Evolutionary conservation across 805 yeast genomes (phyloP), one percentile per base, ranked within the genome.

Genomic region (Komagataella phaffii): DNA sequence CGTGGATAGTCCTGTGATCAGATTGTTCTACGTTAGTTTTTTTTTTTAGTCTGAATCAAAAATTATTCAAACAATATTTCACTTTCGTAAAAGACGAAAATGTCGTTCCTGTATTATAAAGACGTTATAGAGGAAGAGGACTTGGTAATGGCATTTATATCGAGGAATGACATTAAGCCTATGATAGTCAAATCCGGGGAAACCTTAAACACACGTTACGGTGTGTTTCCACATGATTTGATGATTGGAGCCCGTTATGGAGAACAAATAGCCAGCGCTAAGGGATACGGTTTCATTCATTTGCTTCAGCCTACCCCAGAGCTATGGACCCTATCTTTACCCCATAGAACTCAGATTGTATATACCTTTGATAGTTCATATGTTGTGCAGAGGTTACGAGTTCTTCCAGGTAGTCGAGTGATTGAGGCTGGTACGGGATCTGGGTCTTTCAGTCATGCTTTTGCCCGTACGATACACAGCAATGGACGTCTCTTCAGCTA

Each of bases 351-450:
- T 0, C 99, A 93, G 69, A 93, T 93, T 57, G 98, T 93, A 1
- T 93, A 93, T 64, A 86, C 97, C 0, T 96, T 96, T 7, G 99
- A 93, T 64, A 85, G 96, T 2, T 80, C 95, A 24, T 93, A 88
- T 60, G 89, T 93, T 51, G 77, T 87, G 55, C 96, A 91, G 64
- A 71, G 96, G 59, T 69, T 93, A 55, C 76, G 80, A 47, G 81
- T 93, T 51, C 72, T 78, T 17, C 79, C 87, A 12, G 90, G 91
- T 1, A 76, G 88, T 0, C 69, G 79, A 53, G 95, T 93, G 10
- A 83, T 93, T 48, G 99, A 93, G 68, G 96, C 98, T 0, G 99
- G 99, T 44, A 93, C 99, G 0, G 99, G 99, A 0, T 86, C 96
- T 6, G 99, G 95, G 0, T 88, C 96, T 1, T 88, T 93, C 61